Evolutionary conservation across 768 basidiomycete species (phyloP), one percentile per base, ranked within the genome.

Genomic region (Mycena rosella): DNA sequence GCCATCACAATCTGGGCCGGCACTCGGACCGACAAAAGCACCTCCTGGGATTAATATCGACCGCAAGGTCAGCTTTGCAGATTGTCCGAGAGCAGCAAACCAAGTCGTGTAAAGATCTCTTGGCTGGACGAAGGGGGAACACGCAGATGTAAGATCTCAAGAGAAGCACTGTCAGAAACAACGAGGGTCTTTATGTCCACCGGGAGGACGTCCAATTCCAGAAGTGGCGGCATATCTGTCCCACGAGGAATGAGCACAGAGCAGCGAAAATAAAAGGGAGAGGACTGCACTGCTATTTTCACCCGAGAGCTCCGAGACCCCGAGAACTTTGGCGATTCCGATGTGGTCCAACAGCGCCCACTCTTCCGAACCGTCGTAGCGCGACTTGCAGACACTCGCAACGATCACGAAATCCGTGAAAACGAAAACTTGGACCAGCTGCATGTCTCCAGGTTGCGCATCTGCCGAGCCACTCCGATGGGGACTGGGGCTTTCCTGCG

Each of bases 161-260:
- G 63, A 60, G 53, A 40, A 55, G 32, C 62, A 48, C 45, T n/a
- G 42, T 63, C 53, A 45, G 60, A 34, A 32, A 58, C 24, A 17
- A 56, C 34, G 22, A 65, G 63, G 26, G 51, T 60, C 51, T 68
- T 65, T 54, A 71, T 27, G 34, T 68, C 49, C 48, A 40, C 15
- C n/a, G 70, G 66, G 18, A 65, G 34, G 45, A 71, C n/a, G 27
- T 71, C 70, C 54, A 71, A 42, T 40, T 53, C 70, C 42, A 71
- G 26, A 38, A 65, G 26, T 5, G 61, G 38, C 40, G 57, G 32
- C 30, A 11, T n/a, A 60, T 51, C 67, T 68, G 53, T 40, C 17
- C 40, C 9, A 44, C n/a, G 20, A 44, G 11, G 22, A 27, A n/a
- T 70, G 34, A 63, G 65, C 44, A 30, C 17, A 6, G 1, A 42